Base-by-base conservation (phyloP, 2,329 filamentous ascomycete genomes). In the Fusarium luffae region DNA sequence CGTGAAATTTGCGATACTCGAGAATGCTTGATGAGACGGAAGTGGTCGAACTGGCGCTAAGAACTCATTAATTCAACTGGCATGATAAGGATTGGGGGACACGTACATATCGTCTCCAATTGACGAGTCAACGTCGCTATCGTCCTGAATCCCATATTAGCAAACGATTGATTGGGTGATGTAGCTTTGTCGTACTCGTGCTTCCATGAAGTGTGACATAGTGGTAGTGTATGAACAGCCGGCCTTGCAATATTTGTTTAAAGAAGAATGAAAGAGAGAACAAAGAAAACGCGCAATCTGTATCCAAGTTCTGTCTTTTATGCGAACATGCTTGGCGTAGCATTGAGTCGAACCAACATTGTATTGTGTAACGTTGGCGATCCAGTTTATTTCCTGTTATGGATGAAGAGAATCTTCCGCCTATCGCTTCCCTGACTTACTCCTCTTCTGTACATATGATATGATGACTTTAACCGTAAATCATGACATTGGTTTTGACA, bases 11-110 rank as follows among this genome's bases (percentile, higher is more conserved):
- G 2, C 61, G 56, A 16, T 61, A 63, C 11, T 61, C 42, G 1
- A 61, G 48, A n/a, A 63, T 63, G 2, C 60, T 63, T 0, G 61
- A 65, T 9, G 54, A 59, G 34, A 66, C 59, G 4, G 63, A 66
- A 0, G 62, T 43, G 1, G 59, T 48, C 2, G 59, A 65, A 7
- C 51, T 58, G 10, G 46, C 40, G 4, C 49, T 56, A 9, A 4
- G 5, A 41, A 18, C 0, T 0, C 18, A 5, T 23, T 19, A 23
- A 23, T 3, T 1, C 1, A 23, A 0, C 1, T n/a, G 1, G 10
- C 1, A 3, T 10, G 12, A 6, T 11, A 14, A n/a, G n/a, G n/a
- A 10, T 4, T 0, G 1, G 0, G 10, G 1, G 2, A 13, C 0
- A 34, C 37, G 41, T 12, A 54, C 48, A 4, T 3, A 3, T 58